Conservation (phyloP, 1,139 yeast species). For the Geotrichum restrictum region DNA sequence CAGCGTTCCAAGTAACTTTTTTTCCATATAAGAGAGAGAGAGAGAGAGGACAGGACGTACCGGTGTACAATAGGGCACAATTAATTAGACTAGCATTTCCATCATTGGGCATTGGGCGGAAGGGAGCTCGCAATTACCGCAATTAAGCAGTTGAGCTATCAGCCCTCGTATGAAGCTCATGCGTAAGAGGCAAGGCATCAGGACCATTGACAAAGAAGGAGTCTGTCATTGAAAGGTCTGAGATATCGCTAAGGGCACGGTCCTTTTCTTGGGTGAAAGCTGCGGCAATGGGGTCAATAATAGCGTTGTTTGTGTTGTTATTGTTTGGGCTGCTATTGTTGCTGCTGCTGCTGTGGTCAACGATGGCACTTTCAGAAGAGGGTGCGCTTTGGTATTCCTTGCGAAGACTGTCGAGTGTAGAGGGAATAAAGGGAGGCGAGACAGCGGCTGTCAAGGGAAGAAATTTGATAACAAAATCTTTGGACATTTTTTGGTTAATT, state of each 20-base stretch:
- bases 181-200: background rate
- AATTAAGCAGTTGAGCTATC: conserved; percentile 5
- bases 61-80: too few species aligned
- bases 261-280: conserved; percentile 7
- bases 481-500: conserved; percentile 8
- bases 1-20: too few species aligned
- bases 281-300: background rate
- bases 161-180: conserved; percentile 4
- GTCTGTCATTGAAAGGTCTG: conserved; percentile 4
- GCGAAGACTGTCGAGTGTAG: conserved; percentile 3
- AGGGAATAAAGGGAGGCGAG: conserved; percentile 17
- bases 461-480: background rate
- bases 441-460: conserved; percentile 16
- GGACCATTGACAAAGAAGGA: too few species aligned
- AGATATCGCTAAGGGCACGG: conserved; percentile 8
- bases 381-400: background rate
- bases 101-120: too few species aligned
- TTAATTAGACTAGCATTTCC: too few species aligned
- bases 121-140: too few species aligned
- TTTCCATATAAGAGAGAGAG: too few species aligned
- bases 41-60: too few species aligned
- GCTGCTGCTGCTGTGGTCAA: background rate
- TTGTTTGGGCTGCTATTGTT: too few species aligned
- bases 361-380: background rate
- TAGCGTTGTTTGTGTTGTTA: too few species aligned